A percentile compares a stretch with the other conserved stretches of the same genome.
Evolutionary conservation across 495 filamentous ascomycete species (phyloP).

Genomic region (Parachaetomium inaequale): DNA sequence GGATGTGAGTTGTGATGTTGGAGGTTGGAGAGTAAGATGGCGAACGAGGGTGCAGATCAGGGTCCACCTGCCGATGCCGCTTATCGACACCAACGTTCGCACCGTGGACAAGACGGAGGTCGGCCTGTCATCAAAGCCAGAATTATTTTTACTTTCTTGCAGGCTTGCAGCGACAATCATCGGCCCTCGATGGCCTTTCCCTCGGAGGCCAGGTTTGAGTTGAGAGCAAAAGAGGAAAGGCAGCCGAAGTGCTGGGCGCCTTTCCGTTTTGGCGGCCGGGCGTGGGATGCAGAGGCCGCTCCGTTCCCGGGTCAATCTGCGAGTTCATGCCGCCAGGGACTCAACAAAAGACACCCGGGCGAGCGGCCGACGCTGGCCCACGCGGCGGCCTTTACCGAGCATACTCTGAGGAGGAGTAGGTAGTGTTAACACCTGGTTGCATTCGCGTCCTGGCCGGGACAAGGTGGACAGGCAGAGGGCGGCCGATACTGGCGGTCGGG

Average conservation of each 20-base stretch:
- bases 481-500: not conserved
- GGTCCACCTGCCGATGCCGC: not conserved
- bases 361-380: not conserved
- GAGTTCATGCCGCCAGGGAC: conserved; percentile 1
- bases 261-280: conserved; percentile 7
- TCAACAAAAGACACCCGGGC: not conserved
- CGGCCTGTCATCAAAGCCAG: not conserved
- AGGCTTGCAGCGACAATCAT: not conserved
- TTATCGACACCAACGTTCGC: not conserved
- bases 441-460: not conserved
- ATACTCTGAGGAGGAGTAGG: too few species aligned
- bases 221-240: not conserved
- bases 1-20: not conserved
- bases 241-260: not conserved
- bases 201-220: not conserved
- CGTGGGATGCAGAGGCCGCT: not conserved
- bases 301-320: conserved; percentile 2
- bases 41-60: not conserved
- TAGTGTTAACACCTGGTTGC: conserved; percentile 8
- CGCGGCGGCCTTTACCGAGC: not conserved
- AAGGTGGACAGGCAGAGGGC: not conserved
- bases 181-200: not conserved
- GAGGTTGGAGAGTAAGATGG: not conserved
- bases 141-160: not conserved
- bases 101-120: not conserved